These are phyloP conservation scores for Ramularia collo-cygni DNA, from an alignment of 2,329 filamentous ascomycete species.

Conservation along the genomic window DNA sequence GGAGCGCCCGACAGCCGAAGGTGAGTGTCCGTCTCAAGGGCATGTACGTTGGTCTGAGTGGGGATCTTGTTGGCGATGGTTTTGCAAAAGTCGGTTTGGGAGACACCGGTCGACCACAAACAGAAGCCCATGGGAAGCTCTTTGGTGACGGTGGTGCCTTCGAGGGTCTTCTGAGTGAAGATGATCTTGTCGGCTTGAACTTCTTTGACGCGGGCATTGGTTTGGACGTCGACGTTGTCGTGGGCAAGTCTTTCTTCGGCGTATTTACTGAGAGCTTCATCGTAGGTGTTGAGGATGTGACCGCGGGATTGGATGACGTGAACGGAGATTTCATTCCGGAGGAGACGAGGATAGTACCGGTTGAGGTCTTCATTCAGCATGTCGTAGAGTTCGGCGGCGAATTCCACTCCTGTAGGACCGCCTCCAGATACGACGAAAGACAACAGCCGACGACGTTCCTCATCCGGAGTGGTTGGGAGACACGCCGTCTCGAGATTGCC, in stretches of 20 bases:
- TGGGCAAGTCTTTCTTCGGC: slow-evolving; percentile 86
- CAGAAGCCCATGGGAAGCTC: slow-evolving; percentile 95
- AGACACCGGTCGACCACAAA: slow-evolving; percentile 92
- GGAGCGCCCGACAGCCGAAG: slow-evolving; percentile 83
- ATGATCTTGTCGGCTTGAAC: slow-evolving; percentile 76
- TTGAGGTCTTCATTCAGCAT: slow-evolving; percentile 91
- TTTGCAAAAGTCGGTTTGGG: slow-evolving; percentile 75
- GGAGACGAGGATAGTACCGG: slow-evolving; percentile 72
- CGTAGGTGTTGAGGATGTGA: slow-evolving; percentile 97
- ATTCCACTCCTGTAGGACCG: slow-evolving; percentile 94
- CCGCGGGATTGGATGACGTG: slow-evolving; percentile 91
- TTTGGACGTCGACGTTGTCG: slow-evolving; percentile 85
- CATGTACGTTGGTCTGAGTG: slow-evolving; percentile 78
- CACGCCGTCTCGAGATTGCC: slow-evolving; percentile 86
- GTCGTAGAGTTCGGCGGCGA: slow-evolving; percentile 92
- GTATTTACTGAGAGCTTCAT: slow-evolving; percentile 86
- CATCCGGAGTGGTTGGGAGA: slow-evolving; percentile 83
- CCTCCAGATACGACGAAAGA: slow-evolving; percentile 96
- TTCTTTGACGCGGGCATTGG: slow-evolving; percentile 88
- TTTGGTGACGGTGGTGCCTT: slow-evolving; percentile 73
- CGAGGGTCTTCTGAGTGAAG: slow-evolving; percentile 72
- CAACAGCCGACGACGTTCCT: slow-evolving; percentile 76
- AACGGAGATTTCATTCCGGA: slow-evolving; percentile 97
- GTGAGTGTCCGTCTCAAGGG: slow-evolving; percentile 90
- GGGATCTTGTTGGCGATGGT: slow-evolving; percentile 70